phyloP scores from a whole-genome alignment of 73 alveolate species.

The Effrenium voratum region DNA sequence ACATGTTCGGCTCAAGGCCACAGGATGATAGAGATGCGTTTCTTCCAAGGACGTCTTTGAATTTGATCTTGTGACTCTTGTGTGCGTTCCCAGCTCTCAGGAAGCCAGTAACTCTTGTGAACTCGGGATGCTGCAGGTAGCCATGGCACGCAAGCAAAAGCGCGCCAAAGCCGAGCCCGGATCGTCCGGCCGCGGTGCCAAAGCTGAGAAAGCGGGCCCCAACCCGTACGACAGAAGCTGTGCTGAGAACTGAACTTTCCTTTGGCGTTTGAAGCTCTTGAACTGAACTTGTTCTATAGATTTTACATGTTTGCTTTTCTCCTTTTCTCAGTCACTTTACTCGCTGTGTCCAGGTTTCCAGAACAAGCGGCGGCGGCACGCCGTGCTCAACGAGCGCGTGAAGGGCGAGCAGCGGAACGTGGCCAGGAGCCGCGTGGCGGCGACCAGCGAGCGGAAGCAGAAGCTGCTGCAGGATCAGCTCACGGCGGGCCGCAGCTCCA shows the following conservation, averaged over 20 bases:
- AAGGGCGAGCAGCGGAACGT: constrained; percentile 74
- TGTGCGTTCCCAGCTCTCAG: too few relatives aligned
- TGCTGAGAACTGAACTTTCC: not conserved
- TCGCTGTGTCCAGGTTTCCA: constrained; percentile 50
- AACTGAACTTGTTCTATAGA: not conserved
- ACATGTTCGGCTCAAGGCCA: too few relatives aligned
- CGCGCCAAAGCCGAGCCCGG: constrained; percentile 1
- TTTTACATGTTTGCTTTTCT: not conserved
- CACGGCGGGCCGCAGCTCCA: constrained; percentile 32
- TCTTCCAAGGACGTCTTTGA: too few relatives aligned
- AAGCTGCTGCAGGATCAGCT: constrained; percentile 62
- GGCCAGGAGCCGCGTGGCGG: constrained; percentile 16
- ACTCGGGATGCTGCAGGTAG: too few relatives aligned
- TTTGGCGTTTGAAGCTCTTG: too few relatives aligned
- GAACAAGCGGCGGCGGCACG: constrained; percentile 90
- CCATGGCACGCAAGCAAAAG: constrained; percentile 75
- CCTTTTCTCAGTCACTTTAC: not conserved
- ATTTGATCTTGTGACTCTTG: too few relatives aligned
- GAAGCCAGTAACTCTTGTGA: too few relatives aligned
- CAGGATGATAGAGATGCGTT: too few relatives aligned
- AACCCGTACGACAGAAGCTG: constrained; percentile 59
- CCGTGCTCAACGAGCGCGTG: constrained; percentile 62
- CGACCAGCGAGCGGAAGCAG: constrained; percentile 52
- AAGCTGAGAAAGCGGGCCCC: not conserved
- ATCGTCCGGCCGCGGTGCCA: not conserved